Conservation (phyloP, 352 stramenopile species). For the Globisporangium polare region DNA sequence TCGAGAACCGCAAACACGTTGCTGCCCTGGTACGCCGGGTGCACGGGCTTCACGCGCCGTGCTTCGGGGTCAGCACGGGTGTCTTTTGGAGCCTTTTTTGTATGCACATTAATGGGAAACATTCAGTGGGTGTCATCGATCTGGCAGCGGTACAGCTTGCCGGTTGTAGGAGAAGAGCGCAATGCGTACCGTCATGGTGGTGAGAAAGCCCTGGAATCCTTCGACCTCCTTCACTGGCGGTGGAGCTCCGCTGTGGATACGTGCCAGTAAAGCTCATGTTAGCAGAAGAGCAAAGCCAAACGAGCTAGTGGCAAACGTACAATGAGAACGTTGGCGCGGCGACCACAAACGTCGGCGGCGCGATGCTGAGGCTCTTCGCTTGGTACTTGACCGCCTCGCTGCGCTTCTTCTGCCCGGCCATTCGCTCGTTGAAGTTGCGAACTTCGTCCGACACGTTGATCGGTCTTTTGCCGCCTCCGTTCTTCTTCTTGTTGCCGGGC, state of each 20-base stretch:
- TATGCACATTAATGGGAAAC: neutral
- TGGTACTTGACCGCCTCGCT: constrained; percentile 21
- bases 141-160: neutral
- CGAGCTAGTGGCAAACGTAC: constrained; percentile 26
- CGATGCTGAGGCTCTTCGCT: constrained; percentile 29
- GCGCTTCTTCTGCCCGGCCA: constrained; percentile 37
- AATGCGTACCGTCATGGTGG: constrained; percentile 40
- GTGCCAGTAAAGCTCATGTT: neutral
- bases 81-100: constrained; percentile 43
- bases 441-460: constrained; percentile 48
- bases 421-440: constrained; percentile 77
- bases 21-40: constrained; percentile 28
- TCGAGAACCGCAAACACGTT: constrained; percentile 71
- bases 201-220: constrained; percentile 69
- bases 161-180: neutral
- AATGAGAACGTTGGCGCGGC: constrained; percentile 67
- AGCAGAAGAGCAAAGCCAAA: neutral
- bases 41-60: constrained; percentile 24
- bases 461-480: constrained; percentile 23
- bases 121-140: neutral
- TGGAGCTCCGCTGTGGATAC: constrained; percentile 8
- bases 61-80: constrained; percentile 19
- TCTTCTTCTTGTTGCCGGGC: constrained; percentile 21
- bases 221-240: constrained; percentile 41
- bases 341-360: constrained; percentile 57